Conservation (phyloP, 192 early-diverging fungal species). For the Podochytrium sp. region DNA sequence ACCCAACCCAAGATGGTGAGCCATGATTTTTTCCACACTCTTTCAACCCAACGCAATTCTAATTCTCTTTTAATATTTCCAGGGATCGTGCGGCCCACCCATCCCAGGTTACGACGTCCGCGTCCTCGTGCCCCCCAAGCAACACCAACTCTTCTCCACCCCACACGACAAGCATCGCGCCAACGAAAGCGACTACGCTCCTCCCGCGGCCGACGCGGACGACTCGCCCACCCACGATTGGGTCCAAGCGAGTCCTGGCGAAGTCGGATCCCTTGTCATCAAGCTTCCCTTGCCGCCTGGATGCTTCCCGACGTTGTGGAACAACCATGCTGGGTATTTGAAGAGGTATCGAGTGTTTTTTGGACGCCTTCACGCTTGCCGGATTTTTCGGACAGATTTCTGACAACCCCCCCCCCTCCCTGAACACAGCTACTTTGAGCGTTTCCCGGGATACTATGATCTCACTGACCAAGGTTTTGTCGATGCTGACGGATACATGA, state of each 20-base stretch:
- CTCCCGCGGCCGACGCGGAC: neutral
- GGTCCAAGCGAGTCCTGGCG: conserved; percentile 47
- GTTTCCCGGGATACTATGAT: conserved; percentile 82
- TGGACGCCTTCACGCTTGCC: too few relatives aligned
- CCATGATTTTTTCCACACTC: too few relatives aligned
- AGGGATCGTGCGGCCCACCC: conserved; percentile 79
- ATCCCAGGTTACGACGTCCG: conserved; percentile 78
- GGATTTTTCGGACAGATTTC: too few relatives aligned
- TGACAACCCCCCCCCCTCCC: too few relatives aligned
- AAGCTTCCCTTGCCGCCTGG: conserved; percentile 83
- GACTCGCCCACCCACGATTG: neutral
- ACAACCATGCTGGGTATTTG: conserved; percentile 74
- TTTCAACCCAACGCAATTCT: too few relatives aligned
- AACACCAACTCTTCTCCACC: neutral
- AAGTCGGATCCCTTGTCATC: conserved; percentile 77
- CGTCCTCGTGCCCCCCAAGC: conserved; percentile 47
- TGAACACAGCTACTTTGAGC: conserved; percentile 60
- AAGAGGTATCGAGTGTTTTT: too few relatives aligned
- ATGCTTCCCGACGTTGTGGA: conserved; percentile 78
- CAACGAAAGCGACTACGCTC: conserved; percentile 3
- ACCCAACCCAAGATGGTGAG: conserved; percentile 43
- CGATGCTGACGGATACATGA: conserved; percentile 59
- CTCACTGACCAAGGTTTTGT: conserved; percentile 83
- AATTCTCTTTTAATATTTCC: too few relatives aligned
- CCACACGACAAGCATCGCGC: neutral